Evolutionary conservation across 106 monocot species (phyloP).

Genomic region (Phalaenopsis equestris): DNA sequence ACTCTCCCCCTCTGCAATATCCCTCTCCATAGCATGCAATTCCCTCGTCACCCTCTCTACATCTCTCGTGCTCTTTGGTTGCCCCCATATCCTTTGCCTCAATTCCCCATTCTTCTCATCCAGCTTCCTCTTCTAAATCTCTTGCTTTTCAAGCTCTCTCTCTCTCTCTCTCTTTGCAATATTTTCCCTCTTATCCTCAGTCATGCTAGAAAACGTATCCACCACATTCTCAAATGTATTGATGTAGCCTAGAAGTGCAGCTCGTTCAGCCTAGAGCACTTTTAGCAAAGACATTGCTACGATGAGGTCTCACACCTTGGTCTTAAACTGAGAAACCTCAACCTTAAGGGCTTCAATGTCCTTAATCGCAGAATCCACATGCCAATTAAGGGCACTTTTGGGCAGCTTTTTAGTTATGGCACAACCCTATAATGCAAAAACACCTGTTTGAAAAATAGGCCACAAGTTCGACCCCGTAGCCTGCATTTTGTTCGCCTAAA

Average conservation of each 20-base stretch:
- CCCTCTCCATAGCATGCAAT: slow-evolving; percentile 58
- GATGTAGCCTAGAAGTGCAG: slow-evolving; percentile 29
- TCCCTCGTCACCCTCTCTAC: slow-evolving; percentile 80
- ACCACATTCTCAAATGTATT: slow-evolving; percentile 57
- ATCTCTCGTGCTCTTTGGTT: slow-evolving; percentile 52
- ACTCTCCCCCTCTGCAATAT: slow-evolving; percentile 46
- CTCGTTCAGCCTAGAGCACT: slow-evolving; percentile 38
- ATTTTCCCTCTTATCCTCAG: slow-evolving; percentile 28
- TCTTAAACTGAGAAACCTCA: slow-evolving; percentile 40
- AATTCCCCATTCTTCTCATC: slow-evolving; percentile 55
- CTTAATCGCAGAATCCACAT: slow-evolving; percentile 8
- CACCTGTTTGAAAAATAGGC: no score
- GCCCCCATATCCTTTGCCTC: slow-evolving; percentile 36
- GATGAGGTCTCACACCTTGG: slow-evolving; percentile 12
- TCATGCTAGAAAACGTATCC: slow-evolving; percentile 26
- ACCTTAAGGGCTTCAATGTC: slow-evolving; percentile 22
- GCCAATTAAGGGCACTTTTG: background rate
- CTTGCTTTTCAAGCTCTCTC: slow-evolving; percentile 57
- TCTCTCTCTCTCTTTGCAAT: slow-evolving; percentile 8
- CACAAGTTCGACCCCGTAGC: no score
- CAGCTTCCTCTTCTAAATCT: slow-evolving; percentile 31
- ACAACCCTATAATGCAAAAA: no score
- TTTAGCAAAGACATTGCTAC: slow-evolving; percentile 28
- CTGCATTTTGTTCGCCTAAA: no score
- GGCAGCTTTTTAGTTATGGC: no score